Conservation (phyloP, 2,329 filamentous ascomycete genomes). For the Fusarium guadeloupense region DNA sequence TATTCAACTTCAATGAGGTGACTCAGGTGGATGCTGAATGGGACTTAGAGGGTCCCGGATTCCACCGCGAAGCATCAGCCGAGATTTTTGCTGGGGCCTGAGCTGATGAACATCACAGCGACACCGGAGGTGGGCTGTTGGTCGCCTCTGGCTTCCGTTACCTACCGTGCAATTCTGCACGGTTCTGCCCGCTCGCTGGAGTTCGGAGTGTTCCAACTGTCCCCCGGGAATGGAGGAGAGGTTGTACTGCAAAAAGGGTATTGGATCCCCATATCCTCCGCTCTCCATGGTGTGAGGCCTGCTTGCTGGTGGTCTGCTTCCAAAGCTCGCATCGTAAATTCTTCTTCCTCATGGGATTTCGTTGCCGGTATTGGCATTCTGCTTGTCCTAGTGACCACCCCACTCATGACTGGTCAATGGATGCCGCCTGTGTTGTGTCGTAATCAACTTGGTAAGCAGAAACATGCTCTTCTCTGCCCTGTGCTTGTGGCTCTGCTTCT, state of each 20-base stretch:
- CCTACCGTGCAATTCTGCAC: slow-evolving; percentile 42
- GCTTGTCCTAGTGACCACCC: slow-evolving; percentile 30
- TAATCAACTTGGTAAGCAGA: background rate
- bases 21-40: slow-evolving; percentile 38
- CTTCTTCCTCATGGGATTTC: slow-evolving; percentile 28
- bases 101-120: slow-evolving; percentile 44
- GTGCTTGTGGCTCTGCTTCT: slow-evolving; percentile 16
- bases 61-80: slow-evolving; percentile 43
- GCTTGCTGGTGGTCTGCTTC: slow-evolving; percentile 37
- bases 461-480: slow-evolving; percentile 12
- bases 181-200: slow-evolving; percentile 41
- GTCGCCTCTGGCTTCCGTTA: slow-evolving; percentile 39
- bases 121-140: slow-evolving; percentile 45
- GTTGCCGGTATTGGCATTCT: slow-evolving; percentile 32
- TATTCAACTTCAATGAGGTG: slow-evolving; percentile 40
- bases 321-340: slow-evolving; percentile 32
- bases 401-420: slow-evolving; percentile 32
- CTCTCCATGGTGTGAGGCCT: slow-evolving; percentile 40
- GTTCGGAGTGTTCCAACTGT: slow-evolving; percentile 32
- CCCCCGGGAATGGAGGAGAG: slow-evolving; percentile 25
- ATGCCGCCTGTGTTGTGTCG: background rate
- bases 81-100: slow-evolving; percentile 43
- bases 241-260: slow-evolving; percentile 33
- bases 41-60: slow-evolving; percentile 41
- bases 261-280: slow-evolving; percentile 27